Percentiles rank a stretch among this genome's conserved stretches.
phyloP scores from a whole-genome alignment of 2,329 filamentous ascomycete species.

The Diaporthe citrichinensis region DNA sequence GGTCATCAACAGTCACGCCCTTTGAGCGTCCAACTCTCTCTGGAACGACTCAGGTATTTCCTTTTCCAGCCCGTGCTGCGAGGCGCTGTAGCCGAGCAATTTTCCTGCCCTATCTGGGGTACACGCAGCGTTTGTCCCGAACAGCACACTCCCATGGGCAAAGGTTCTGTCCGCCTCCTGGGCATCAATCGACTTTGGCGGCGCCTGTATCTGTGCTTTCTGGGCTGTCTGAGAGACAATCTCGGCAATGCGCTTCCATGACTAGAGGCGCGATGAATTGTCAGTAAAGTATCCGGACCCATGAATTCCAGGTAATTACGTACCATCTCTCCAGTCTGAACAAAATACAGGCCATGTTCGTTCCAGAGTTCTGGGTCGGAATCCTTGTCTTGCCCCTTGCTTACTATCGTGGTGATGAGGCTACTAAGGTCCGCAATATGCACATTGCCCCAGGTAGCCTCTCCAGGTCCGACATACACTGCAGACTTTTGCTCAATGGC shows the following conservation, averaged over 20 bases:
- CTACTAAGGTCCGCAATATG: conserved; percentile 3
- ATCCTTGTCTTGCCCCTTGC: neutral
- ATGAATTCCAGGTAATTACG: no score
- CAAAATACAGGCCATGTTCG: neutral
- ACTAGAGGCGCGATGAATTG: neutral
- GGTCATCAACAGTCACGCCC: neutral
- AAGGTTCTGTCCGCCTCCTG: neutral
- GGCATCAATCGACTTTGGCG: neutral
- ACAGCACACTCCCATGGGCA: neutral
- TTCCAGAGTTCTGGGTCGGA: conserved; percentile 3
- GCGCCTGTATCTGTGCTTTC: neutral
- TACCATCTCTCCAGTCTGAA: conserved; percentile 7
- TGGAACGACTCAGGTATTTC: conserved; percentile 7
- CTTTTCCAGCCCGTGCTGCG: neutral
- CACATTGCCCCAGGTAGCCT: conserved; percentile 6
- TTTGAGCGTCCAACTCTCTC: neutral
- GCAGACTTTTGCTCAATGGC: conserved; percentile 6
- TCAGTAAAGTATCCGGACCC: neutral
- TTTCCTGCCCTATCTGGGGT: neutral
- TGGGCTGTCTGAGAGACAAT: neutral
- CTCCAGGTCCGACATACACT: neutral
- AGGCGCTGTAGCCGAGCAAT: neutral
- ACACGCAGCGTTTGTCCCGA: conserved; percentile 1
- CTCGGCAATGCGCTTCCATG: conserved; percentile 15
- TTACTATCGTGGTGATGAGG: neutral